Percentiles rank a stretch among this genome's conserved stretches.
Evolutionary conservation across 2,329 filamentous ascomycete genomes (phyloP).

Genomic region (Aspergillus sp.): DNA sequence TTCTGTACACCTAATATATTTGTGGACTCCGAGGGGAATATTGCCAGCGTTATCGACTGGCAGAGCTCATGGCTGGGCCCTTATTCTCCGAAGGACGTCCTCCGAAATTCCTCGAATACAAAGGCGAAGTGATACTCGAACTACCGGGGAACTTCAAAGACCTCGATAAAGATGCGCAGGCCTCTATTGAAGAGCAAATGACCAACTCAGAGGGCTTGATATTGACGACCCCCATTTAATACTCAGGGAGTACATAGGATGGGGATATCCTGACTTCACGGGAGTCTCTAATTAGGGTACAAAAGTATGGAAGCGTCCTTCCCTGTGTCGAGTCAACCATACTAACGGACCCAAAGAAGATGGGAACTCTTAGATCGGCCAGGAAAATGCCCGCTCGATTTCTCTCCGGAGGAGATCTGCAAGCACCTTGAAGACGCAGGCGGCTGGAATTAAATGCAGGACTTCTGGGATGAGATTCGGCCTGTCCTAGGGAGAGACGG

Average conservation of each 20-base stretch:
- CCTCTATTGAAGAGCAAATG: slow-evolving; percentile 8
- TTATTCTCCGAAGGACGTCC: slow-evolving; percentile 21
- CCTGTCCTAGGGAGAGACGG: slow-evolving; percentile 39
- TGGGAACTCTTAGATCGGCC: slow-evolving; percentile 18
- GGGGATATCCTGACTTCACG: slow-evolving; percentile 25
- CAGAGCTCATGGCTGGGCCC: slow-evolving; percentile 32
- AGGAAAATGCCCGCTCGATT: slow-evolving; percentile 21
- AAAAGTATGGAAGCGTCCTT: slow-evolving; percentile 17
- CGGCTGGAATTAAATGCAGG: slow-evolving; percentile 27
- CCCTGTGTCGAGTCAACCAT: neutral
- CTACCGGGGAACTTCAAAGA: slow-evolving; percentile 24
- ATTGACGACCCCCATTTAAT: slow-evolving; percentile 20
- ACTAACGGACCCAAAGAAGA: slow-evolving; percentile 8
- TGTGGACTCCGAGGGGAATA: slow-evolving; percentile 28
- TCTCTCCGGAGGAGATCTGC: slow-evolving; percentile 20
- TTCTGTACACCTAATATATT: slow-evolving; percentile 41
- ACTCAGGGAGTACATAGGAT: slow-evolving; percentile 24
- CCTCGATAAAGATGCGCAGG: slow-evolving; percentile 4
- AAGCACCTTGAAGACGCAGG: slow-evolving; percentile 19
- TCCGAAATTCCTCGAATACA: slow-evolving; percentile 16
- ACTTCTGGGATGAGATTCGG: slow-evolving; percentile 38
- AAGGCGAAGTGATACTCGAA: slow-evolving; percentile 16
- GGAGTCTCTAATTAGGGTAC: slow-evolving; percentile 25
- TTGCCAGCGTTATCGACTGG: slow-evolving; percentile 46
- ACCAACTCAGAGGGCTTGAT: slow-evolving; percentile 24